Conservation (phyloP, 2,329 filamentous ascomycete species). For the Apiospora malaysiana region DNA sequence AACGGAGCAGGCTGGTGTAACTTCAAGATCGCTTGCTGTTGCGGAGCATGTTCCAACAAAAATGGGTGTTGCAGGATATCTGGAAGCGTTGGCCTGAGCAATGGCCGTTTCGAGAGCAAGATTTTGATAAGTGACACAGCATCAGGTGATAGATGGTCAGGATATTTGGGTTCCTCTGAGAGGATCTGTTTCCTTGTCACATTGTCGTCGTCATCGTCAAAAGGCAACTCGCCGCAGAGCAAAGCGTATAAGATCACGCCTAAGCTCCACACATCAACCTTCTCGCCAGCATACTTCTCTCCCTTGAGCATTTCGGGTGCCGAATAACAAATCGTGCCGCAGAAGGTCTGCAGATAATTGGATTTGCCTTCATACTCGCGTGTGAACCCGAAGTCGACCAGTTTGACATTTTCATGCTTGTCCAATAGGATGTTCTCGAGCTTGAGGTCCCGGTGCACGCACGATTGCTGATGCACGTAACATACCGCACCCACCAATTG, state of each 20-base stretch:
- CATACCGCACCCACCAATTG: constrained; percentile 93
- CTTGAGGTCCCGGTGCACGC: constrained; percentile 95
- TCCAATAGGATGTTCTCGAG: constrained; percentile 96
- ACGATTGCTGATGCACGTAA: constrained; percentile 94
- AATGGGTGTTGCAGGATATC: constrained; percentile 91
- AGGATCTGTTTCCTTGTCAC: constrained; percentile 86
- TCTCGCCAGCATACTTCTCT: constrained; percentile 97
- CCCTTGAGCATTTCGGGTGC: constrained; percentile 98
- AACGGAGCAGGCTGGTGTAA: constrained; percentile 82
- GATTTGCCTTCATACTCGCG: constrained; percentile 95
- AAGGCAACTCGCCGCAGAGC: constrained; percentile 85
- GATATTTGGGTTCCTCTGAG: constrained; percentile 83
- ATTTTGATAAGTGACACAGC: constrained; percentile 77
- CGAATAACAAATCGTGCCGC: constrained; percentile 96
- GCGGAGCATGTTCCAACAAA: constrained; percentile 82
- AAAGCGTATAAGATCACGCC: constrained; percentile 86
- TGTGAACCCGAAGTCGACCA: constrained; percentile 98
- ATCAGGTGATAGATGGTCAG: constrained; percentile 77
- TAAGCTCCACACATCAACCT: constrained; percentile 95
- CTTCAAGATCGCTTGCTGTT: constrained; percentile 89
- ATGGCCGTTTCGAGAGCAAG: constrained; percentile 88
- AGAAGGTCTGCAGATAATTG: constrained; percentile 96
- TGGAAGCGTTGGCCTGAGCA: constrained; percentile 79
- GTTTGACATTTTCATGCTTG: constrained; percentile 95
- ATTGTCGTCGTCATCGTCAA: constrained; percentile 93